These are phyloP conservation scores for Coemansia sp. DNA, from an alignment of 192 early-diverging fungal species.

Conservation along the genomic window DNA sequence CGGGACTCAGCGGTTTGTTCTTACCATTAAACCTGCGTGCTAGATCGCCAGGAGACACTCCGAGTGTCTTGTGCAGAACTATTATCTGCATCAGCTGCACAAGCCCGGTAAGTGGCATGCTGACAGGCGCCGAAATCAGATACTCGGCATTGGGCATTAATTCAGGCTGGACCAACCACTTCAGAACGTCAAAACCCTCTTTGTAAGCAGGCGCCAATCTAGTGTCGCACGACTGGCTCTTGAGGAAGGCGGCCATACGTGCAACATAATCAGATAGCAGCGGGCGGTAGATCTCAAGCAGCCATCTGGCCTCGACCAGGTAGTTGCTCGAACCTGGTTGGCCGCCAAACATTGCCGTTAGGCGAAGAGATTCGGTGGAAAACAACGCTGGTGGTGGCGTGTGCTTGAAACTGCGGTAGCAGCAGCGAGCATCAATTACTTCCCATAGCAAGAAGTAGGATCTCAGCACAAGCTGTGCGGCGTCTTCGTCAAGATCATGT, in stretches of 20 bases:
- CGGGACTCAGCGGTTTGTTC: no score
- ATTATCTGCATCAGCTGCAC: constrained; percentile 82
- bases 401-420: constrained; percentile 38
- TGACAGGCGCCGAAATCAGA: constrained; percentile 70
- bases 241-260: constrained; percentile 65
- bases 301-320: constrained; percentile 81
- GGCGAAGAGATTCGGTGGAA: constrained; percentile 51
- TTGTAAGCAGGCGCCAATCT: constrained; percentile 55
- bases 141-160: constrained; percentile 67
- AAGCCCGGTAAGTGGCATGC: constrained; percentile 81
- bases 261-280: constrained; percentile 68
- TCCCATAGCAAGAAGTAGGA: constrained; percentile 22
- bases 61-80: constrained; percentile 64
- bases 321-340: constrained; percentile 82
- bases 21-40: constrained; percentile 21
- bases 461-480: constrained; percentile 14
- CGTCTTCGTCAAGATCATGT: constrained; percentile 4
- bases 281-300: constrained; percentile 63
- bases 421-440: constrained; percentile 55
- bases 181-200: constrained; percentile 68
- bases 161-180: constrained; percentile 70
- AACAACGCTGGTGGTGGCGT: constrained; percentile 5
- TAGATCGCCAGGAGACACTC: constrained; percentile 51
- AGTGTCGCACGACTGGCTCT: constrained; percentile 56
- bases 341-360: constrained; percentile 89